Evolutionary conservation across 805 yeast genomes (phyloP).

Genomic region (Nakazawaea molendinolei): DNA sequence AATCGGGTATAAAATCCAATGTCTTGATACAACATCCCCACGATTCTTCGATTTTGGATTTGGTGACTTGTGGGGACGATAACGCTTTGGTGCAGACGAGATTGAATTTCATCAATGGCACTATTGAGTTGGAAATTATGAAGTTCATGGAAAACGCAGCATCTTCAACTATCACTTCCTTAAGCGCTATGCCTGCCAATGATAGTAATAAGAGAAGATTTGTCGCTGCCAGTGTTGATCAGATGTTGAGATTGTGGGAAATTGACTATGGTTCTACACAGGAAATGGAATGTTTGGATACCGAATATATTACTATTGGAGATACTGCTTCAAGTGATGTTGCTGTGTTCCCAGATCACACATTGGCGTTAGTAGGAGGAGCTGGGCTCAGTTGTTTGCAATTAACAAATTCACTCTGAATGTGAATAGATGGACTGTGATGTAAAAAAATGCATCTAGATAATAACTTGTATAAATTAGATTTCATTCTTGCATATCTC

Average conservation of each 20-base stretch:
- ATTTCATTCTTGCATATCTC: too few species aligned
- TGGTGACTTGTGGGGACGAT: conserved; percentile 90
- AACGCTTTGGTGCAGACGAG: conserved; percentile 51
- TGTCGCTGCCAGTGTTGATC: conserved; percentile 78
- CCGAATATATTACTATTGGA: conserved; percentile 72
- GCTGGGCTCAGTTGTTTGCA: conserved; percentile 66
- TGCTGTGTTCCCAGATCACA: conserved; percentile 19
- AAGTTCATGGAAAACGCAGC: conserved; percentile 56
- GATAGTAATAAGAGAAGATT: conserved; percentile 15
- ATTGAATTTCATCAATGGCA: conserved; percentile 25
- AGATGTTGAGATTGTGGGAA: conserved; percentile 63
- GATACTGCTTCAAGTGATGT: conserved; percentile 77
- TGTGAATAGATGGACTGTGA: background rate
- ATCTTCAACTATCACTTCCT: conserved; percentile 77
- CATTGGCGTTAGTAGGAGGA: conserved; percentile 59
- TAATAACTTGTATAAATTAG: too few species aligned
- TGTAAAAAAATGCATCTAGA: too few species aligned
- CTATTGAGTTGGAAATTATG: conserved; percentile 21
- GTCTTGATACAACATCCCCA: conserved; percentile 18
- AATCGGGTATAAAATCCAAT: conserved; percentile 76
- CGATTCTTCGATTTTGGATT: conserved; percentile 15
- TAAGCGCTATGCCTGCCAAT: conserved; percentile 27
- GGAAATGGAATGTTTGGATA: conserved; percentile 25
- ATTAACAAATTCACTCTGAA: conserved; percentile 5
- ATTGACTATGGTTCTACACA: conserved; percentile 20